Base-by-base conservation (phyloP, 169 alveolate species). In the Eimeria sp. region DNA sequence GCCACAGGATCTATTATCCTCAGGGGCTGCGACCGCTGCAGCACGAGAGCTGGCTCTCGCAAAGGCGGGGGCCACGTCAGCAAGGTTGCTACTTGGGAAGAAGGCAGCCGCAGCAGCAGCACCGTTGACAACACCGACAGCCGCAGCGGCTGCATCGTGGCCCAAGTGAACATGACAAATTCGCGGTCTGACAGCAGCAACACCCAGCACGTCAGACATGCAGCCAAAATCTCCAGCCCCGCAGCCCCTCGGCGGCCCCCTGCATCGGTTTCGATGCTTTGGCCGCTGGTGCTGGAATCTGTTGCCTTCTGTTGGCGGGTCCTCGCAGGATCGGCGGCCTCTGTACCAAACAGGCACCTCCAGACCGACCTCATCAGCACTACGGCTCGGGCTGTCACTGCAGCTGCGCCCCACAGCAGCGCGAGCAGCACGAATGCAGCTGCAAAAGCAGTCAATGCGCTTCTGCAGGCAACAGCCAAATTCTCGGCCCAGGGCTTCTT, bases 21-120 rank as follows among this genome's bases (percentile, higher is more conserved):
- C 64, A 85, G 93, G 66, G 93, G 93, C 93, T 85, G 93, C 6
- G 93, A 85, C 43, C 93, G 93, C 93, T 85, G 93, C 93, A 85
- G 82, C 93, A 62, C 62, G 11, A 64, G 60, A 20, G 77, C 93
- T 23, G 93, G 93, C 80, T 85, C 80, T 23, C 80, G 77, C 80
- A 85, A 56, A 64, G 93, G 93, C 30, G 93, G 68, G 2, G 93
- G 93, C 93, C 77, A 85, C 23, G 93, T 30, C 62, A 85, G 77
- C 80, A 85, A 46, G 10, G 80, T 25, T 23, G 93, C 93, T 27
- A 85, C 93, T 64, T 85, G 93, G 20, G 93, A 71, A 64, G 93
- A 85, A 40, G 93, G 93, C 66, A 85, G 93, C 82, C 93, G 93
- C 62, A 85, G 93, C 82, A 85, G 66, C 60, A 85, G 58, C 80